Evolutionary conservation across 768 basidiomycete genomes (phyloP).

Genomic region (Plicaturopsis crispa): DNA sequence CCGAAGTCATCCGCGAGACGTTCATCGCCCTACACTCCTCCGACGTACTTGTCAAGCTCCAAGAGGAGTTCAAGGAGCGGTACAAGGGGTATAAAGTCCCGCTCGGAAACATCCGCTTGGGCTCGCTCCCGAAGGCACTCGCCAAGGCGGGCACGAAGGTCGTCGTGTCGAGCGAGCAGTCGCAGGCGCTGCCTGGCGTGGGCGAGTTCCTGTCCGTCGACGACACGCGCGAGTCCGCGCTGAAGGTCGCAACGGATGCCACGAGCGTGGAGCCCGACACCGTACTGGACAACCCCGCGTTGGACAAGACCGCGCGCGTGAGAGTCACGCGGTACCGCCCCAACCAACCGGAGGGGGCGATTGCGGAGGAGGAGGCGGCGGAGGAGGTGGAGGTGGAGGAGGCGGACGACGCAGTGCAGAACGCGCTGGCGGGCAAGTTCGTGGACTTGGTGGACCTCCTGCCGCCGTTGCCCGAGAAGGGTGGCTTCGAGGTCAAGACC

Average conservation of each 20-base stretch:
- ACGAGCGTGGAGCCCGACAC: constrained; percentile 9
- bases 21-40: constrained; percentile 91
- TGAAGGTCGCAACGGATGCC: neutral
- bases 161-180: constrained; percentile 32
- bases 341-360: constrained; percentile 7
- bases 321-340: neutral
- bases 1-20: constrained; percentile 80
- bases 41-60: constrained; percentile 68
- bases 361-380: constrained; percentile 12
- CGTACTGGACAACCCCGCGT: neutral
- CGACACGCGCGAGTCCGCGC: constrained; percentile 1
- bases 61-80: constrained; percentile 64
- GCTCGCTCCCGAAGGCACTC: constrained; percentile 31
- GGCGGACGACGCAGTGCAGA: constrained; percentile 12
- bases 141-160: constrained; percentile 36
- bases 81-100: constrained; percentile 72
- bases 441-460: constrained; percentile 68
- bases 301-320: neutral
- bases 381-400: constrained; percentile 18
- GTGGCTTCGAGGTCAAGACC: constrained; percentile 73
- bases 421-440: constrained; percentile 44
- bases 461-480: constrained; percentile 79
- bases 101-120: constrained; percentile 34
- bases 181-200: constrained; percentile 14
- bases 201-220: constrained; percentile 16